Conservation (phyloP, 1,139 yeast genomes). For the Diutina mesorugosa region DNA sequence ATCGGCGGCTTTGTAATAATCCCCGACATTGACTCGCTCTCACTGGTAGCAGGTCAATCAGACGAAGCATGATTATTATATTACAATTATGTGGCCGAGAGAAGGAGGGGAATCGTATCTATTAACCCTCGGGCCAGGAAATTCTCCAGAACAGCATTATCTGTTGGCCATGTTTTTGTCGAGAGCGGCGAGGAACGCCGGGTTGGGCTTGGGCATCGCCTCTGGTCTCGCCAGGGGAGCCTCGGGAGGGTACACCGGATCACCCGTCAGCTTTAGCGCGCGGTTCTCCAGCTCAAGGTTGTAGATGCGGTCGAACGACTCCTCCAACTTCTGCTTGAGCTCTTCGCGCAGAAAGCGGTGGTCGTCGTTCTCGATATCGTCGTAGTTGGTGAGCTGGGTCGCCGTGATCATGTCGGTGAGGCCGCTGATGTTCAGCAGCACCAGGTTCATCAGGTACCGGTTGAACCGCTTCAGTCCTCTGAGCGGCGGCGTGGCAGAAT, state of each 20-base stretch:
- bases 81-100: background rate
- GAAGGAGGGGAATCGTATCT: background rate
- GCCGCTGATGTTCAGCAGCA: constrained; percentile 30
- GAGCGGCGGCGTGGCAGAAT: constrained; percentile 6
- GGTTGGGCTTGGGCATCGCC: background rate
- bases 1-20: too few species aligned
- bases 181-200: background rate
- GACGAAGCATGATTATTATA: too few species aligned
- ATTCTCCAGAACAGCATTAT: background rate
- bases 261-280: background rate
- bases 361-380: constrained; percentile 9
- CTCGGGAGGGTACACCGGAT: background rate
- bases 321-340: constrained; percentile 23
- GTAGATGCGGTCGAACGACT: constrained; percentile 25
- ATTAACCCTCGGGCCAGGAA: background rate
- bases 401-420: constrained; percentile 26
- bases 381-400: constrained; percentile 23
- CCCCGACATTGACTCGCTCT: too few species aligned
- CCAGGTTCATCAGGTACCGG: constrained; percentile 27
- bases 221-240: background rate
- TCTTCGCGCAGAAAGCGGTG: constrained; percentile 12
- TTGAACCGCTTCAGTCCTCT: constrained; percentile 9
- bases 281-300: constrained; percentile 20
- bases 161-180: background rate
- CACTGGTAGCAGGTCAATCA: too few species aligned